A percentile compares a stretch with the other conserved stretches of the same genome.
phyloP scores from a whole-genome alignment of 2,329 filamentous ascomycete genomes.

The Nigrograna mackinnonii region DNA sequence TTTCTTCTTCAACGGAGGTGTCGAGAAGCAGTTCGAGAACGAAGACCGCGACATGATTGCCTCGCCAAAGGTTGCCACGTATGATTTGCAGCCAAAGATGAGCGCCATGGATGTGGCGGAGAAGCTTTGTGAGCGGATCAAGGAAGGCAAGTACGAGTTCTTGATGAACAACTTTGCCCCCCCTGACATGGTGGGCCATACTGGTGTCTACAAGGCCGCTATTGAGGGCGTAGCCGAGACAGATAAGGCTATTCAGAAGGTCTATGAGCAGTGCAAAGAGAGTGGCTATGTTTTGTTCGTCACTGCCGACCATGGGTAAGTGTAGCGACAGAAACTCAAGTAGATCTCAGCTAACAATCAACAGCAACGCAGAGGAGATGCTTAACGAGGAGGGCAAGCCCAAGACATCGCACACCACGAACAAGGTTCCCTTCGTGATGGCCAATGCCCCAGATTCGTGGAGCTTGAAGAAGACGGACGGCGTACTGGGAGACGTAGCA shows the following conservation, averaged over 20 bases:
- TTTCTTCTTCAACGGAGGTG: slow-evolving; percentile 99
- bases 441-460: slow-evolving; percentile 91
- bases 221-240: slow-evolving; percentile 83
- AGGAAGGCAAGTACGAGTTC: slow-evolving; percentile 86
- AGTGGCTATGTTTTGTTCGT: slow-evolving; percentile 92
- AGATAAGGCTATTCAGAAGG: slow-evolving; percentile 89
- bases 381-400: slow-evolving; percentile 93
- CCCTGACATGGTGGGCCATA: slow-evolving; percentile 99
- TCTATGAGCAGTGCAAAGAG: slow-evolving; percentile 93
- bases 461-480: slow-evolving; percentile 80
- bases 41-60: slow-evolving; percentile 93
- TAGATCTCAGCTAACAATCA: slow-evolving; percentile 19
- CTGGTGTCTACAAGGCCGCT: slow-evolving; percentile 93
- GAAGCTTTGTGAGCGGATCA: slow-evolving; percentile 86
- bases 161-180: slow-evolving; percentile 99
- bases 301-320: slow-evolving; percentile 88
- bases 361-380: slow-evolving; percentile 95
- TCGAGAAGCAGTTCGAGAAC: slow-evolving; percentile 92
- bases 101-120: slow-evolving; percentile 87
- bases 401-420: slow-evolving; percentile 97
- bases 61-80: slow-evolving; percentile 93
- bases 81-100: slow-evolving; percentile 95
- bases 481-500: slow-evolving; percentile 95
- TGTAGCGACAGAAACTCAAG: slow-evolving; percentile 8
- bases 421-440: slow-evolving; percentile 98